Percentiles rank a stretch among this genome's conserved stretches.
Evolutionary conservation across 805 yeast species (phyloP).

Genomic region (Lipomyces sp.): DNA sequence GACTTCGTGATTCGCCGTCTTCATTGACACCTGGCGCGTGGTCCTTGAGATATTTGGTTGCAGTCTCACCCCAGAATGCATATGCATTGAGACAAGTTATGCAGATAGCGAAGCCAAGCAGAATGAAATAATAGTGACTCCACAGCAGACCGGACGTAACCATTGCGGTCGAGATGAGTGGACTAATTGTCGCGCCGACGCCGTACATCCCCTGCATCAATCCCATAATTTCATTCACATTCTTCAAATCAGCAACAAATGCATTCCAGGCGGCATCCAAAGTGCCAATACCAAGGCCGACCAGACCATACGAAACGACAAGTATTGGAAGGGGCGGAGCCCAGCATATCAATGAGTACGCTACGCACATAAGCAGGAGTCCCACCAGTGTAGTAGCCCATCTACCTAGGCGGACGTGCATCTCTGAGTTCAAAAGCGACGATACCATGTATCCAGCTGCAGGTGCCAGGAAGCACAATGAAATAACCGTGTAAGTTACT

Average conservation of each 20-base stretch:
- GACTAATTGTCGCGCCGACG: conserved; percentile 70
- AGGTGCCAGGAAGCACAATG: conserved; percentile 61
- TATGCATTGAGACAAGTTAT: conserved; percentile 47
- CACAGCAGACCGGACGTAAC: conserved; percentile 57
- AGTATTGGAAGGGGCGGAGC: conserved; percentile 58
- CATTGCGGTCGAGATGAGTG: conserved; percentile 67
- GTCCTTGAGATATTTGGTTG: conserved; percentile 22
- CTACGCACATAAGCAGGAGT: conserved; percentile 46
- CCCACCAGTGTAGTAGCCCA: conserved; percentile 50
- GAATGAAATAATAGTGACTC: conserved; percentile 58
- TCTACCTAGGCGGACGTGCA: conserved; percentile 52
- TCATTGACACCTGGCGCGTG: conserved; percentile 10
- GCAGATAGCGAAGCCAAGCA: conserved; percentile 49
- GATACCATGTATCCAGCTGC: conserved; percentile 60
- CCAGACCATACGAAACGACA: conserved; percentile 57
- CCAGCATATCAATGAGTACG: conserved; percentile 53
- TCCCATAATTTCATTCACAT: conserved; percentile 65
- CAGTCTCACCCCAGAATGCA: conserved; percentile 51
- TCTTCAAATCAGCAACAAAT: conserved; percentile 55
- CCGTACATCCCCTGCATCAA: conserved; percentile 73
- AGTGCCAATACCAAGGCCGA: conserved; percentile 60
- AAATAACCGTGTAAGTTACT: conserved; percentile 57
- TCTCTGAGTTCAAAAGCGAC: conserved; percentile 54
- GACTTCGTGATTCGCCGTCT: conserved; percentile 11
- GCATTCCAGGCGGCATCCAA: conserved; percentile 58